A percentile compares a stretch with the other conserved stretches of the same genome.
Conservation (phyloP, 73 alveolate genomes). For the Symbiodinium natans region DNA sequence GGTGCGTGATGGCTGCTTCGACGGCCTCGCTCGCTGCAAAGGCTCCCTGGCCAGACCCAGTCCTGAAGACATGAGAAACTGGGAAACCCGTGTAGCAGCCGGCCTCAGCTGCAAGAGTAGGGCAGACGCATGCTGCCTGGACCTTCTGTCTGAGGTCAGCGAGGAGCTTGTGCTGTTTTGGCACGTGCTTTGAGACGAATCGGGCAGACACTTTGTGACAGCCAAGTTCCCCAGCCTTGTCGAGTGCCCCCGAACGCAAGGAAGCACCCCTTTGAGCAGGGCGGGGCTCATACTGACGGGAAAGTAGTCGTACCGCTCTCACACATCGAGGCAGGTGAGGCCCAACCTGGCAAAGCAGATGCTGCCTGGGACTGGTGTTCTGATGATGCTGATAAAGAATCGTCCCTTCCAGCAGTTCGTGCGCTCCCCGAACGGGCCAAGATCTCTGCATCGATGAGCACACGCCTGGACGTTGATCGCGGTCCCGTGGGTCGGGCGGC, state of each 20-base stretch:
- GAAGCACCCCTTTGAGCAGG: background rate
- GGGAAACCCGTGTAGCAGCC: no score
- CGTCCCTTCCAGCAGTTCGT: background rate
- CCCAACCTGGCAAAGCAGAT: background rate
- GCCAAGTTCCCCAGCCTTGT: background rate
- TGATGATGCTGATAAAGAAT: background rate
- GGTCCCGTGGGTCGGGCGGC: background rate
- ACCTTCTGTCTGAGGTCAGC: background rate
- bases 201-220: background rate
- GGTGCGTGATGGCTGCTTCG: constrained; percentile 8
- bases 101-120: no score
- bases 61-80: no score
- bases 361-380: constrained; percentile 4
- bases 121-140: no score
- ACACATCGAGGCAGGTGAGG: no score
- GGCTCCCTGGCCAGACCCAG: background rate
- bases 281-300: no score
- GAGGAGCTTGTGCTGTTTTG: background rate
- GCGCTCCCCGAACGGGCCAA: background rate
- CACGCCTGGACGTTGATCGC: background rate
- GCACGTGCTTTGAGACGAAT: background rate
- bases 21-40: background rate
- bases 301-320: no score
- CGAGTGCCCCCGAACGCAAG: background rate
- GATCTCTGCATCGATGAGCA: background rate